phyloP scores from a whole-genome alignment of 2,329 filamentous ascomycete species.

The Fusarium xyrophilum region DNA sequence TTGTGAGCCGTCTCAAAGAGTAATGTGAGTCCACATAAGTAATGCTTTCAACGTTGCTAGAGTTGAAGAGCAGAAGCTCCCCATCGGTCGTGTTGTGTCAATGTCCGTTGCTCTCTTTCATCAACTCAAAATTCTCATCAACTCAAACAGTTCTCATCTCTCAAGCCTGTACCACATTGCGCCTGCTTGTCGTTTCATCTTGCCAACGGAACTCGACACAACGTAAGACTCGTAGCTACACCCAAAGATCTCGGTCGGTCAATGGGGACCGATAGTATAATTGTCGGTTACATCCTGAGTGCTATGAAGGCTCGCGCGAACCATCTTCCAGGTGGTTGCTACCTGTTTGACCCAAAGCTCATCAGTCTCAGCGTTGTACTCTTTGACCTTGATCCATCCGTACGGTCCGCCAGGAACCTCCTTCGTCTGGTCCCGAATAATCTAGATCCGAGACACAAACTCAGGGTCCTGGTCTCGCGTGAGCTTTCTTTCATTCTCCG shows the following conservation, averaged over 20 bases:
- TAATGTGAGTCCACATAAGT: too few relatives aligned
- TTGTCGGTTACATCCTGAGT: rapidly evolving
- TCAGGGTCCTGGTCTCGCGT: neutral
- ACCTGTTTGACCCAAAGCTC: neutral
- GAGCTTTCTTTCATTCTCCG: too few relatives aligned
- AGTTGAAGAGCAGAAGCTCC: too few relatives aligned
- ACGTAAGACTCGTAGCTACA: rapidly evolving
- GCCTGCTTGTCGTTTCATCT: too few relatives aligned
- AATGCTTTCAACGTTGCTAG: too few relatives aligned
- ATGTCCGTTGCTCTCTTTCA: too few relatives aligned
- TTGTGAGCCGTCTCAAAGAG: too few relatives aligned
- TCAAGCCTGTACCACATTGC: too few relatives aligned
- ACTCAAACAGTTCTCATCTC: too few relatives aligned
- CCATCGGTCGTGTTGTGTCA: too few relatives aligned
- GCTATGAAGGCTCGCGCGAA: neutral
- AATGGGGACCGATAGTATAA: neutral
- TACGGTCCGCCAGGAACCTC: neutral
- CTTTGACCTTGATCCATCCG: neutral
- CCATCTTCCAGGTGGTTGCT: neutral
- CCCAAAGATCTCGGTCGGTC: neutral
- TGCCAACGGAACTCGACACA: neutral
- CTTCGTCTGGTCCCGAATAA: neutral
- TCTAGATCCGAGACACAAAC: neutral
- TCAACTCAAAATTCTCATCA: too few relatives aligned
- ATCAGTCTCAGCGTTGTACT: neutral